Conservation (phyloP, 108 stramenopile genomes). For the Cyclotella baltica region DNA sequence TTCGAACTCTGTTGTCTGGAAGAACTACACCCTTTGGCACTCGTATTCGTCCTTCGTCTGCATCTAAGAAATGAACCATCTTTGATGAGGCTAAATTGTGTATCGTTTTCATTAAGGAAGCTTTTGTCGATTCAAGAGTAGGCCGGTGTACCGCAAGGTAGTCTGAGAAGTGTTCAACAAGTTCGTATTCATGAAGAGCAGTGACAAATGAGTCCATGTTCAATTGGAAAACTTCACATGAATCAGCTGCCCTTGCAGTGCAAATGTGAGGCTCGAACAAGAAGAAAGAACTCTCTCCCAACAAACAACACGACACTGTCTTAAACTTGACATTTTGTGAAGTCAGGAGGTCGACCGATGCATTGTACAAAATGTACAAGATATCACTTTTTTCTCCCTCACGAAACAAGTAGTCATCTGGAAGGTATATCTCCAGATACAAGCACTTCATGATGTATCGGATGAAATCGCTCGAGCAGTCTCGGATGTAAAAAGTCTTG, state of each 20-base stretch:
- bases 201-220: constrained; percentile 39
- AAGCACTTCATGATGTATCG: constrained; percentile 32
- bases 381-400: constrained; percentile 49
- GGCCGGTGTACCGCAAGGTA: constrained; percentile 36
- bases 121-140: constrained; percentile 30
- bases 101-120: constrained; percentile 49
- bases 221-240: constrained; percentile 52
- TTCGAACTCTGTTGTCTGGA: constrained; percentile 35
- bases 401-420: constrained; percentile 45
- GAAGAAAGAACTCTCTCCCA: constrained; percentile 64
- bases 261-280: constrained; percentile 52
- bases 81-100: constrained; percentile 57
- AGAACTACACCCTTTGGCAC: constrained; percentile 49
- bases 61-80: constrained; percentile 55
- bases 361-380: constrained; percentile 40
- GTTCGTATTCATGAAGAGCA: constrained; percentile 34
- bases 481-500: constrained; percentile 53
- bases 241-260: constrained; percentile 40
- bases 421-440: constrained; percentile 45
- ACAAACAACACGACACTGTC: constrained; percentile 44
- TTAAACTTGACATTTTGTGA: constrained; percentile 55
- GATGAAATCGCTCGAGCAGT: constrained; percentile 41
- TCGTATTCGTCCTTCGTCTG: constrained; percentile 21
- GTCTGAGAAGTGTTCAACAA: constrained; percentile 22
- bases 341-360: constrained; percentile 51